A percentile compares a stretch with the other conserved stretches of the same genome.
Evolutionary conservation across 2,329 filamentous ascomycete species (phyloP).

Genomic region (Piedraia hortae): DNA sequence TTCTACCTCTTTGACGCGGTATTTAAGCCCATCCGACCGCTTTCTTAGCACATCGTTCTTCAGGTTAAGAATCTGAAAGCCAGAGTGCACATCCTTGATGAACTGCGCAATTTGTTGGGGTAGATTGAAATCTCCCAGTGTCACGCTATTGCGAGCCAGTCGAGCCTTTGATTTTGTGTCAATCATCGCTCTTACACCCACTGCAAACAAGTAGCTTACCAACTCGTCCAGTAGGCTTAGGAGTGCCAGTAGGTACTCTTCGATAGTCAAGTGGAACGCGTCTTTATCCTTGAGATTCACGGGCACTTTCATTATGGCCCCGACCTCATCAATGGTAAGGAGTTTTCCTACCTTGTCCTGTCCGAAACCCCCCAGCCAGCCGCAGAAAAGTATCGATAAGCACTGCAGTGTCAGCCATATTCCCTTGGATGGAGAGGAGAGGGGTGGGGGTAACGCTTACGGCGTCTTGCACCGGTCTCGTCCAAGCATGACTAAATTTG

Average conservation of each 20-base stretch:
- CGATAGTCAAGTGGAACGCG: slow-evolving; percentile 82
- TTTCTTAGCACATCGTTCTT: slow-evolving; percentile 85
- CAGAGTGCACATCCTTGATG: slow-evolving; percentile 82
- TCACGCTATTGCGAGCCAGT: slow-evolving; percentile 82
- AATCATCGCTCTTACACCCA: not conserved
- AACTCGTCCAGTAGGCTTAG: slow-evolving; percentile 77
- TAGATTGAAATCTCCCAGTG: slow-evolving; percentile 60
- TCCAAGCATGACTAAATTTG: slow-evolving; percentile 86
- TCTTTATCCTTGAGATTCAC: slow-evolving; percentile 77
- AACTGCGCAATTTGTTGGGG: slow-evolving; percentile 75
- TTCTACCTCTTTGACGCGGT: slow-evolving; percentile 91
- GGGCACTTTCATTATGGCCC: slow-evolving; percentile 51
- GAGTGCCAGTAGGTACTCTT: slow-evolving; percentile 80
- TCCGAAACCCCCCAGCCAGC: slow-evolving; percentile 52
- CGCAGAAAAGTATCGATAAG: slow-evolving; percentile 31
- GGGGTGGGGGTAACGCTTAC: slow-evolving; percentile 20
- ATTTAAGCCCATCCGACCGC: slow-evolving; percentile 81
- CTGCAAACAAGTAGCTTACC: slow-evolving; percentile 14
- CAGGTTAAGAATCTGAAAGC: slow-evolving; percentile 88
- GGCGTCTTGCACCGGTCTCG: slow-evolving; percentile 54
- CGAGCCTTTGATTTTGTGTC: slow-evolving; percentile 29
- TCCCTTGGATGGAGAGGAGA: not conserved
- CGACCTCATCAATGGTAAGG: slow-evolving; percentile 69
- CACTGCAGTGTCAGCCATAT: slow-evolving; percentile 14
- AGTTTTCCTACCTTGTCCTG: slow-evolving; percentile 29